Evolutionary conservation across 176 grass and related monocot genomes (phyloP), one percentile per base, ranked within the genome.

Genomic region (Paspalum vaginatum): DNA sequence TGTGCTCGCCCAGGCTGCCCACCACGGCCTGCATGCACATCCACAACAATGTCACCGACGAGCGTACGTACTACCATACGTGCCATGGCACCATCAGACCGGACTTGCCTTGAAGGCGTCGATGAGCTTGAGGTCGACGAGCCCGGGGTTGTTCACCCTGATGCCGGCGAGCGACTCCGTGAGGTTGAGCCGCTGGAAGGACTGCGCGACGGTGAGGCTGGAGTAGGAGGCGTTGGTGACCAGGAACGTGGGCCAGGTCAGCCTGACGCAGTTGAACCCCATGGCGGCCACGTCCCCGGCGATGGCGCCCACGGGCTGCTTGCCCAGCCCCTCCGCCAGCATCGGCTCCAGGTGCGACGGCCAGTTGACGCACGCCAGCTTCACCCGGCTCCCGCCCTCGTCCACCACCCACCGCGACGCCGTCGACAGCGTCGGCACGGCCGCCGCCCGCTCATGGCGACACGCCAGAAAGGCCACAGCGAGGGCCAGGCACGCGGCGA

Each of bases 341-440:
- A 98, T 87, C 50, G 85, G 73, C 72, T 98, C 79, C 42, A 98
- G 83, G 69, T 98, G 95, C 27, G 95, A 94, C 71, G 95, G 92
- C 92, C 90, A 98, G 82, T 98, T 98, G 66, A 98, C 92, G 69
- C 95, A 98, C 58, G 92, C 86, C 85, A 94, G 79, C 92, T 98
- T 98, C 80, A 98, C 88, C 11, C 95, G 77, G 48, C 53, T 60
- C 40, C 92, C 90, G 25, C 32, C 49, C 72, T 92, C 81, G 52
- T 92, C 88, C 48, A 98, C 77, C 37, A 98, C 78, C 95, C 95
- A 98, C 59, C 95, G 80, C 26, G 88, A 94, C 59, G 80, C 71
- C 84, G 92, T 94, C 45, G 88, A 92, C 24, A 98, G 92, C 72
- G 80, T 48, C 10, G 37, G 63, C 14, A 46, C n/a, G 0, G 81